phyloP scores from a whole-genome alignment of 225 moss, liverwort and hornwort genomes.

The Marchantia paleacea region DNA sequence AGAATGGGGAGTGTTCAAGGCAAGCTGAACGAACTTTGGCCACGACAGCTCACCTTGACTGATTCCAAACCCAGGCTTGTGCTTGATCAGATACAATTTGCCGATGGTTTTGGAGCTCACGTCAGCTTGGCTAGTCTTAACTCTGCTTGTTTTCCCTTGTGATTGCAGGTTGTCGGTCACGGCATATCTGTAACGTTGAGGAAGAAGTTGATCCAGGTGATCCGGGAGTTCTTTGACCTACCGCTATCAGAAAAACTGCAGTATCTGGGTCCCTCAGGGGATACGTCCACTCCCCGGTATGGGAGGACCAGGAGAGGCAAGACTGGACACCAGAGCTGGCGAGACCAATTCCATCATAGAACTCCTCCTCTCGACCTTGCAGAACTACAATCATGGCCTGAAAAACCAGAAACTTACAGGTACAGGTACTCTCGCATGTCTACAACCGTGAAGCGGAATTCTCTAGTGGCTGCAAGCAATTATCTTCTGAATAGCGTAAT shows the following conservation, averaged over 20 bases:
- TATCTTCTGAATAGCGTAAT: neutral
- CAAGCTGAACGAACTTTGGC: neutral
- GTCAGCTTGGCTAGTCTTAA: neutral
- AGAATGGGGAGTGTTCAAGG: conserved; percentile 13
- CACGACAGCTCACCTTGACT: neutral
- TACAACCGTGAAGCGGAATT: neutral
- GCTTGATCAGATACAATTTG: neutral
- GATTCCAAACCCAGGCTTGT: neutral
- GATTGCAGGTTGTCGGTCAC: conserved; percentile 2
- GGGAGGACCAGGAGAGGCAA: conserved; percentile 5
- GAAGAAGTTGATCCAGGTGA: conserved; percentile 5
- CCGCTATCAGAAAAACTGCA: conserved; percentile 10
- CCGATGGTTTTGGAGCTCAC: neutral
- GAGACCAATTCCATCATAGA: conserved; percentile 14
- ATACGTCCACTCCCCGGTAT: neutral
- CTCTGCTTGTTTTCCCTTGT: neutral
- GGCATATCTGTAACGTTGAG: conserved; percentile 1
- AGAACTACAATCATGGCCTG: conserved; percentile 2
- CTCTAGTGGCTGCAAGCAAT: neutral
- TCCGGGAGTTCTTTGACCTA: conserved; percentile 10
- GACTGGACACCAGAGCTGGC: conserved; percentile 16
- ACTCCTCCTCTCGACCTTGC: neutral
- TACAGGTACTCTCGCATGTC: neutral
- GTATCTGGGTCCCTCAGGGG: neutral
- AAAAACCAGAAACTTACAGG: conserved; percentile 13